Evolutionary conservation across 148 eudicot genomes (phyloP).

Genomic region (Camellia lanceoleosa): DNA sequence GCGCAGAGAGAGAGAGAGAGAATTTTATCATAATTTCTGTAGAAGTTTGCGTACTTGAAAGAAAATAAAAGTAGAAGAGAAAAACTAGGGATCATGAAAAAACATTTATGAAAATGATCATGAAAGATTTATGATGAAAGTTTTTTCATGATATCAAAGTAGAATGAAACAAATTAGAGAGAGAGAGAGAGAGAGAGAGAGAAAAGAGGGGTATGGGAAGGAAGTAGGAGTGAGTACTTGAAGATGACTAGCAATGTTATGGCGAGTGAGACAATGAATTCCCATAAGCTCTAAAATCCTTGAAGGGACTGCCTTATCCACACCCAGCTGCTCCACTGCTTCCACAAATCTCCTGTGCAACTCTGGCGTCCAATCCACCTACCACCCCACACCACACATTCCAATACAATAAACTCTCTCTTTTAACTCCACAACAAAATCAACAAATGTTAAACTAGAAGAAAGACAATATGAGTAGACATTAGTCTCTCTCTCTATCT

Average conservation of each 20-base stretch:
- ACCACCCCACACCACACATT: slow-evolving; percentile 1
- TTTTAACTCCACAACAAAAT: no score
- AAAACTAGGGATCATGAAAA: neutral
- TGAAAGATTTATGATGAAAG: no score
- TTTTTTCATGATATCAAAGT: neutral
- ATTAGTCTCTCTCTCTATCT: no score
- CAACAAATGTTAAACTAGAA: no score
- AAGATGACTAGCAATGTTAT: slow-evolving; percentile 97
- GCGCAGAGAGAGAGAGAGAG: no score
- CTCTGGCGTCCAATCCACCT: slow-evolving; percentile 99
- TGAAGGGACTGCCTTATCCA: slow-evolving; percentile 99
- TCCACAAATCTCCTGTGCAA: slow-evolving; percentile 93
- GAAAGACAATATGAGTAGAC: no score
- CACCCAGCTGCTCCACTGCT: slow-evolving; percentile 96
- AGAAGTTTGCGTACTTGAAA: neutral
- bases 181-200: no score
- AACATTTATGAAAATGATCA: no score
- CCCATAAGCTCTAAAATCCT: slow-evolving; percentile 96
- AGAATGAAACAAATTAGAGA: neutral
- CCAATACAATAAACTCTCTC: slow-evolving; percentile 13
- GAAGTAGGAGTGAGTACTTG: slow-evolving; percentile 42
- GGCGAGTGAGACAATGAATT: slow-evolving; percentile 92
- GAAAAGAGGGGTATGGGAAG: no score
- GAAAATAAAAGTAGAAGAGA: neutral
- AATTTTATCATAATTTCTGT: no score